phyloP scores from a whole-genome alignment of 2,329 filamentous ascomycete genomes.

The Botrytis aclada region DNA sequence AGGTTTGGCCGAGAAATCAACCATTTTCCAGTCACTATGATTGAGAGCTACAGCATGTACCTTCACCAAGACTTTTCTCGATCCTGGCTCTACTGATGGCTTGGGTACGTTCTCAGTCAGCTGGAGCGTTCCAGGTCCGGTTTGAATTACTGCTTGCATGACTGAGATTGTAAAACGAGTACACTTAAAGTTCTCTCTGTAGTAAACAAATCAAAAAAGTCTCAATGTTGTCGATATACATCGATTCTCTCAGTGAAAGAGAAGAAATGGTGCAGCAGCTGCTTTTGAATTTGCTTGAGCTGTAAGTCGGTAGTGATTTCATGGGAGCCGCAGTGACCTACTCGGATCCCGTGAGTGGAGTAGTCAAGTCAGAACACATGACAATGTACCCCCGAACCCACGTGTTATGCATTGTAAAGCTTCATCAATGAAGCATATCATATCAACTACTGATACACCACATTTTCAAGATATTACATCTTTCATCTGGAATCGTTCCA shows the following conservation, averaged over 20 bases:
- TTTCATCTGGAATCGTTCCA: neutral
- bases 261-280: neutral
- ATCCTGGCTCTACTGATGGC: constrained; percentile 4
- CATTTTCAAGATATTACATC: neutral
- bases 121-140: constrained; percentile 1
- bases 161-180: neutral
- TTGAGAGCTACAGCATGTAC: constrained; percentile 13
- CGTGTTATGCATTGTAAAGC: neutral
- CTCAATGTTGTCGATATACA: neutral
- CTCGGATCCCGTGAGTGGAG: constrained; percentile 10
- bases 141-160: constrained; percentile 10
- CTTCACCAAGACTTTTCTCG: constrained; percentile 4
- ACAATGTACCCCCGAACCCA: neutral
- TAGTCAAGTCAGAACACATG: neutral
- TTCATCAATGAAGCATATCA: neutral
- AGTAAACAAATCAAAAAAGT: neutral
- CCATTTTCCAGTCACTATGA: constrained; percentile 19
- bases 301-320: neutral
- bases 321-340: neutral
- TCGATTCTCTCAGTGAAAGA: neutral
- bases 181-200: neutral
- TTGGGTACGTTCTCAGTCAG: neutral
- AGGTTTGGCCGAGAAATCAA: constrained; percentile 10
- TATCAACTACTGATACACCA: neutral
- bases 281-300: neutral